phyloP scores from a whole-genome alignment of 2,329 filamentous ascomycete genomes.

The Trichoderma brevicompactum region DNA sequence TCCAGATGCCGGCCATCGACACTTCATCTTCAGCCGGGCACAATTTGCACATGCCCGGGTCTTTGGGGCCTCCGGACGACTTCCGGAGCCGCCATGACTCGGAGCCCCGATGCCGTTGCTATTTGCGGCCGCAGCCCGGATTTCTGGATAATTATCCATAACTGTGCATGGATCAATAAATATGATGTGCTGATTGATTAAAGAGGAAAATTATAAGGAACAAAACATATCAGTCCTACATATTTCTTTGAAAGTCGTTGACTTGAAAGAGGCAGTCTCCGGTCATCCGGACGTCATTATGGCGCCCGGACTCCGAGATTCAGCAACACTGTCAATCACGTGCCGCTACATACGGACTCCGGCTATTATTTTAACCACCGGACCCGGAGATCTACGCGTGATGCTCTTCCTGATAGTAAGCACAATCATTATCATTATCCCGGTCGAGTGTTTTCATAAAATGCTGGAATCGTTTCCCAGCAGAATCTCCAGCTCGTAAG shows the following conservation, averaged over 20 bases:
- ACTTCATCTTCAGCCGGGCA: slow-evolving; percentile 45
- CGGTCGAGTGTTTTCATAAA: no score
- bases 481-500: no score
- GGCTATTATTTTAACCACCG: neutral
- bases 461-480: no score
- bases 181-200: neutral
- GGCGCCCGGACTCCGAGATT: slow-evolving; percentile 4
- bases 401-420: neutral
- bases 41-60: slow-evolving; percentile 42
- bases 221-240: neutral
- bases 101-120: neutral
- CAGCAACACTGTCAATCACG: slow-evolving; percentile 9
- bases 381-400: neutral
- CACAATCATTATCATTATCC: neutral
- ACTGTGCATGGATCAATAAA: neutral
- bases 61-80: slow-evolving; percentile 15
- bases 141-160: neutral
- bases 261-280: neutral
- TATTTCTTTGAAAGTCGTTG: neutral
- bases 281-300: slow-evolving; percentile 3
- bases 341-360: neutral
- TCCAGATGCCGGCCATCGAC: slow-evolving; percentile 40
- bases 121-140: neutral
- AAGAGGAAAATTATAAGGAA: no score
- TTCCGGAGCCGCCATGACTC: neutral